phyloP scores from a whole-genome alignment of 345 rosid genomes.

The Salix exigua region DNA sequence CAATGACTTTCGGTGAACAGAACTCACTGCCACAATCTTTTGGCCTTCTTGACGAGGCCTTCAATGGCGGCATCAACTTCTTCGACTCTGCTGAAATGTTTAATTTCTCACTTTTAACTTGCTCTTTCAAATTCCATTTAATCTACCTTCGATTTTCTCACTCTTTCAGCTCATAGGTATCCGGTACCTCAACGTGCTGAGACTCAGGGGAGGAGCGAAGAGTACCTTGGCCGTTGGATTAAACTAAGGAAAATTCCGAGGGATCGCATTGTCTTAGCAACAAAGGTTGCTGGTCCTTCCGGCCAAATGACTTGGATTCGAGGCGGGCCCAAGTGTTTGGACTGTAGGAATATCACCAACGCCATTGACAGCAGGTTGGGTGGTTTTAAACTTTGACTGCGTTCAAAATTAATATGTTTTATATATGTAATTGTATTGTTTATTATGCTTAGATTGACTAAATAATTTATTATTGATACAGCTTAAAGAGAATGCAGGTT shows the following conservation, averaged over 20 bases:
- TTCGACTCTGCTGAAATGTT: slow-evolving; percentile 71
- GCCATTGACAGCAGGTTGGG: slow-evolving; percentile 56
- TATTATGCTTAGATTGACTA: too few relatives aligned
- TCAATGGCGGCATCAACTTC: slow-evolving; percentile 55
- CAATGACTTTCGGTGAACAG: slow-evolving; percentile 67
- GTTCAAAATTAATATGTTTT: background rate
- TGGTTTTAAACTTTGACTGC: background rate
- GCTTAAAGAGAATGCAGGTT: slow-evolving; percentile 40
- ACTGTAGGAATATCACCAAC: slow-evolving; percentile 42
- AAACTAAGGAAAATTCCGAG: slow-evolving; percentile 47
- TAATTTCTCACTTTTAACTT: background rate
- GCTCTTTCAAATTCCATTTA: background rate
- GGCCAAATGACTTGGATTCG: slow-evolving; percentile 67
- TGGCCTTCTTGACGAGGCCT: slow-evolving; percentile 54
- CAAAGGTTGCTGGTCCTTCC: slow-evolving; percentile 64
- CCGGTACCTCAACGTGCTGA: slow-evolving; percentile 67
- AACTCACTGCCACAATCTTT: slow-evolving; percentile 44
- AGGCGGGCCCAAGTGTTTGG: slow-evolving; percentile 50
- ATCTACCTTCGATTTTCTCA: background rate
- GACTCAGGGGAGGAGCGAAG: slow-evolving; percentile 65
- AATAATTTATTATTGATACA: slow-evolving; percentile 18
- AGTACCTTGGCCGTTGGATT: slow-evolving; percentile 56
- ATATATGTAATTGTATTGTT: background rate
- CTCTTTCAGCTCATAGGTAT: slow-evolving; percentile 30
- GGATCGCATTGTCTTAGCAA: slow-evolving; percentile 45